Base-by-base conservation (phyloP, 2,329 filamentous ascomycete species). In the Orbilia brochopaga region DNA sequence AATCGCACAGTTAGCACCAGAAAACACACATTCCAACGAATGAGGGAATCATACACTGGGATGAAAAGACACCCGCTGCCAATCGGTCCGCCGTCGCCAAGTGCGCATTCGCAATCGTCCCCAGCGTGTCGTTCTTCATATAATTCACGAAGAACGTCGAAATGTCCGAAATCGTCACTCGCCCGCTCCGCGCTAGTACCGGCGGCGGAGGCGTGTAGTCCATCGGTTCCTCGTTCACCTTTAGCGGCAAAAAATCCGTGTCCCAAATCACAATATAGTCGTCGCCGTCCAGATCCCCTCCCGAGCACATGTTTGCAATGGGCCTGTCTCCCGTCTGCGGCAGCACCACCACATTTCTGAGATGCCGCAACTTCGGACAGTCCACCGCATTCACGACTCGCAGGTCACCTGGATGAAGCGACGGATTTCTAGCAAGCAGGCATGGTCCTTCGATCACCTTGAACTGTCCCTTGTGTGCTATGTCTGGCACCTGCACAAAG, bases 261-360 rank as follows among this genome's bases (percentile, higher is more conserved):
- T 99, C 92, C 93, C 94, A 99, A 51, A 97, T 89, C 3, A 97
- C 87, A 62, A 97, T 88, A 78, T 92, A 99, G 78, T 99, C 94
- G 76, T 99, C 94, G 0, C 94, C 94, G 77, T 99, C 94, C 0
- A 99, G 84, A 77, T 99, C 94, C 0, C 94, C 94, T 1, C 94
- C 94, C 2, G 94, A 96, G 74, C 94, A 92, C 93, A 97, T 97
- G 76, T 90, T 92, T 0, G 92, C 87, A 21, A 99, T 81, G 74
- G 96, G 91, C 15, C 89, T 84, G 77, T 97, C 91, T 0, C 93
- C 93, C 0, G 82, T 88, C 37, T 90, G 86, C 0, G 94, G 91
- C 54, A 99, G 88, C 0, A 97, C 92, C 0, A 97, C 88, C 0
- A 95, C 90, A 77, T 97, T 88, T 64, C 85, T 88, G 2, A 97